phyloP scores from a whole-genome alignment of 306 rosid species.

The Heteromeles arbutifolia region DNA sequence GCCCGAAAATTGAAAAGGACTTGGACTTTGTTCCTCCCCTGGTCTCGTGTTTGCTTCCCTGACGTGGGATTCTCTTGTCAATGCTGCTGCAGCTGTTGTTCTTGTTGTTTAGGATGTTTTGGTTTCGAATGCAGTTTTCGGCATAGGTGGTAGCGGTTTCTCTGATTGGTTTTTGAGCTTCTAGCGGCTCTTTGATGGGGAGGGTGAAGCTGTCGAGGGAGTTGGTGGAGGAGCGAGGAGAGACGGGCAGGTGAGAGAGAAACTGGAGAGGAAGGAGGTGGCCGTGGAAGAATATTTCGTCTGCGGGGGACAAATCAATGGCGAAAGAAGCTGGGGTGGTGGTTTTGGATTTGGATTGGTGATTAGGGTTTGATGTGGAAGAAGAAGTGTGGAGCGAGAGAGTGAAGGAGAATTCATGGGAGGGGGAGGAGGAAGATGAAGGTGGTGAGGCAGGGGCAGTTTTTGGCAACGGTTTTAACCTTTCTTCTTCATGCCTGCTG shows the following conservation, averaged over 20 bases:
- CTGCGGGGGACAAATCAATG: conserved; percentile 86
- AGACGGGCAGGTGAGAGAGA: conserved; percentile 70
- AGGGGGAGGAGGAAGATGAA: conserved; percentile 69
- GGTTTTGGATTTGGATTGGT: conserved; percentile 12
- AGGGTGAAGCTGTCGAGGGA: conserved; percentile 62
- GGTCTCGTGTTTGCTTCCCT: conserved; percentile 18
- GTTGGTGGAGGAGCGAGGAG: conserved; percentile 74
- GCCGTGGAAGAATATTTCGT: conserved; percentile 98
- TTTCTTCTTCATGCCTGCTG: conserved; percentile 16
- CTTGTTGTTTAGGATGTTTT: background rate
- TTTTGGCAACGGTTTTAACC: conserved; percentile 12
- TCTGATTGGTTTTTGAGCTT: conserved; percentile 22
- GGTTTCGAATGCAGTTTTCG: background rate
- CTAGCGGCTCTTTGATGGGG: conserved; percentile 36
- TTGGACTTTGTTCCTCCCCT: conserved; percentile 47
- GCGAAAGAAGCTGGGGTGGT: conserved; percentile 45
- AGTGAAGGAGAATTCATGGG: conserved; percentile 93
- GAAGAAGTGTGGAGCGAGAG: conserved; percentile 67
- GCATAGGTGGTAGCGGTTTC: conserved; percentile 16
- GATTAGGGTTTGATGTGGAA: conserved; percentile 30
- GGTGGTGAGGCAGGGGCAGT: conserved; percentile 43
- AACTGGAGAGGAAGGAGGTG: conserved; percentile 90
- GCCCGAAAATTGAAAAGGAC: conserved; percentile 54
- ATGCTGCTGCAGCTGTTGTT: conserved; percentile 8
- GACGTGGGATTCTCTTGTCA: background rate